Conservation (phyloP, 2,329 filamentous ascomycete species). For the Camptophora hylomeconis region DNA sequence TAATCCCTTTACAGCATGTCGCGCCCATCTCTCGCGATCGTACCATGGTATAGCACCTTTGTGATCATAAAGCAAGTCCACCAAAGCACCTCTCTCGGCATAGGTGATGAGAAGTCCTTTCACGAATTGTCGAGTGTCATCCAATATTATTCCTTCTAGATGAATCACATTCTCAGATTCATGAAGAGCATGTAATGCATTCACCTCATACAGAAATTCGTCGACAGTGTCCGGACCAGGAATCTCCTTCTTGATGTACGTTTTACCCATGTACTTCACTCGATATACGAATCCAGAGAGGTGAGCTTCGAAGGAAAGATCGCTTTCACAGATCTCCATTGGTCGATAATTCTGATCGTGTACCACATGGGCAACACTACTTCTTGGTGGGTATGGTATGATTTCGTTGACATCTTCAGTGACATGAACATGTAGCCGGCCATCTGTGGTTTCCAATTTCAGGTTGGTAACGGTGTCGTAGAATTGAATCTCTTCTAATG, state of each 20-base stretch:
- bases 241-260: conserved; percentile 94
- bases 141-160: conserved; percentile 77
- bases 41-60: conserved; percentile 52
- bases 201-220: conserved; percentile 95
- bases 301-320: conserved; percentile 77
- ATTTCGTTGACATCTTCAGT: conserved; percentile 97
- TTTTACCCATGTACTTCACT: conserved; percentile 53
- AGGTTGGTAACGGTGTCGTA: conserved; percentile 93
- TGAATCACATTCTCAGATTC: conserved; percentile 66
- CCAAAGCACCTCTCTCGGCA: conserved; percentile 72
- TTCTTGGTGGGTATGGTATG: conserved; percentile 66
- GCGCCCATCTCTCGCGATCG: conserved; percentile 73
- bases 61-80: conserved; percentile 80
- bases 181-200: conserved; percentile 69
- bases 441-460: conserved; percentile 78
- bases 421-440: conserved; percentile 85
- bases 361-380: conserved; percentile 58
- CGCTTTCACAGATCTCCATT: conserved; percentile 50
- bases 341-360: conserved; percentile 31
- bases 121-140: conserved; percentile 58
- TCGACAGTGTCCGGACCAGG: conserved; percentile 90
- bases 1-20: conserved; percentile 77
- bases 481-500: conserved; percentile 84
- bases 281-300: conserved; percentile 97
- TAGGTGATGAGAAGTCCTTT: conserved; percentile 85